Evolutionary conservation across 2,329 filamentous ascomycete genomes (phyloP).

Genomic region (Colletotrichum cordylinicola): DNA sequence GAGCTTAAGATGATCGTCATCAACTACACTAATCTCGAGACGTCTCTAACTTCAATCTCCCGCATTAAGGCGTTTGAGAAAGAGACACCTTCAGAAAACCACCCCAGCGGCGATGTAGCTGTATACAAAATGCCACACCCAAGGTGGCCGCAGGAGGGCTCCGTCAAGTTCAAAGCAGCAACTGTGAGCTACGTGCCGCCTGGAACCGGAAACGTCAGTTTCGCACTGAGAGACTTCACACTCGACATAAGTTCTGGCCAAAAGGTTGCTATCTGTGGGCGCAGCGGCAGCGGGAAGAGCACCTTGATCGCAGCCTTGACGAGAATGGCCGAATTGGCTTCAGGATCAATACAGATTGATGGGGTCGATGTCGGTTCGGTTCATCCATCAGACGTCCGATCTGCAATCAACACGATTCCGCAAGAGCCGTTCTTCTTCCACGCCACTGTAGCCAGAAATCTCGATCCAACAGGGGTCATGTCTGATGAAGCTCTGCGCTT

Average conservation of each 20-base stretch:
- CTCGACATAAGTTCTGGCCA: background rate
- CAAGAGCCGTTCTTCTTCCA: background rate
- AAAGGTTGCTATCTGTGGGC: background rate
- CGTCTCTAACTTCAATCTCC: constrained; percentile 37
- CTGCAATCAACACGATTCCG: background rate
- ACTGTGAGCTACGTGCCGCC: background rate
- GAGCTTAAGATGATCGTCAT: constrained; percentile 35
- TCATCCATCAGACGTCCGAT: background rate
- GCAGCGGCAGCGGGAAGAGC: background rate
- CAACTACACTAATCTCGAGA: constrained; percentile 41
- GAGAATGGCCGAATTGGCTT: background rate
- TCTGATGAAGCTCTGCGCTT: background rate
- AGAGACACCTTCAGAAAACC: constrained; percentile 30
- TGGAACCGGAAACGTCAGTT: background rate
- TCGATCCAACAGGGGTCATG: background rate
- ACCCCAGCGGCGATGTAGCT: background rate
- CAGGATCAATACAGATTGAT: background rate
- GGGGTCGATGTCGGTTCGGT: background rate
- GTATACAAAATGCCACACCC: background rate
- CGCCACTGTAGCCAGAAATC: background rate
- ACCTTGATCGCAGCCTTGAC: background rate
- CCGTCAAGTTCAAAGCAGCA: background rate
- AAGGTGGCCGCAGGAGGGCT: background rate
- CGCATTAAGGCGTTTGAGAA: constrained; percentile 35
- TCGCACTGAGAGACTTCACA: background rate